A percentile compares a stretch with the other conserved stretches of the same genome.
These are phyloP conservation scores for Suillus paluster DNA, from an alignment of 768 basidiomycete species.

Conservation along the genomic window DNA sequence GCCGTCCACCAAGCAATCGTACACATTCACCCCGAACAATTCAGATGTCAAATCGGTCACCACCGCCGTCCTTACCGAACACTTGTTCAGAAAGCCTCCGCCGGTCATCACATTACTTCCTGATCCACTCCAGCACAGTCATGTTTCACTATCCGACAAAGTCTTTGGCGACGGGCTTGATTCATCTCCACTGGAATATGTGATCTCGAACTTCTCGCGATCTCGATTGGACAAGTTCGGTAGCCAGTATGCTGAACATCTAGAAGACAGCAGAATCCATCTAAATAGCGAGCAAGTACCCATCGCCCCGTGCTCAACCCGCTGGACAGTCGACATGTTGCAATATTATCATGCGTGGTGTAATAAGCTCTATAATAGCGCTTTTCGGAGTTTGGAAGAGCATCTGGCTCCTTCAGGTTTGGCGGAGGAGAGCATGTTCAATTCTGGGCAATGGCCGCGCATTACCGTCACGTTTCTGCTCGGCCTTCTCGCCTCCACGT, in stretches of 20 bases:
- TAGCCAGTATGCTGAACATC: conserved; percentile 16
- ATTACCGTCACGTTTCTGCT: conserved; percentile 35
- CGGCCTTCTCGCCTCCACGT: conserved; percentile 28
- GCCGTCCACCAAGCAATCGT: neutral
- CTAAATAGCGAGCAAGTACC: conserved; percentile 10
- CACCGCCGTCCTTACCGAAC: neutral
- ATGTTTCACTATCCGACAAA: neutral
- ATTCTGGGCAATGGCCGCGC: conserved; percentile 40
- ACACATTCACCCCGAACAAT: conserved; percentile 5
- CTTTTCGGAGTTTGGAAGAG: conserved; percentile 7
- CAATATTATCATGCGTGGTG: conserved; percentile 7
- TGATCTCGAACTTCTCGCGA: neutral
- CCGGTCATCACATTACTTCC: neutral
- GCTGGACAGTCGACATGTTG: neutral
- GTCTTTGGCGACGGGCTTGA: neutral
- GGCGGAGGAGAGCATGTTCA: conserved; percentile 17
- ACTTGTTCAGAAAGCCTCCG: conserved; percentile 5
- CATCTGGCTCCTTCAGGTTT: conserved; percentile 16
- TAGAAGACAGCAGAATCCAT: conserved; percentile 16
- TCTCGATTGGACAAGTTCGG: conserved; percentile 7
- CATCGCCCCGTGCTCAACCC: neutral
- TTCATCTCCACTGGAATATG: neutral
- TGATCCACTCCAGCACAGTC: neutral
- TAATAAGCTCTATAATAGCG: neutral
- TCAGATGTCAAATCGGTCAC: neutral